Base-by-base conservation (phyloP, 208 protist species). In the Trypanosoma rangeli region DNA sequence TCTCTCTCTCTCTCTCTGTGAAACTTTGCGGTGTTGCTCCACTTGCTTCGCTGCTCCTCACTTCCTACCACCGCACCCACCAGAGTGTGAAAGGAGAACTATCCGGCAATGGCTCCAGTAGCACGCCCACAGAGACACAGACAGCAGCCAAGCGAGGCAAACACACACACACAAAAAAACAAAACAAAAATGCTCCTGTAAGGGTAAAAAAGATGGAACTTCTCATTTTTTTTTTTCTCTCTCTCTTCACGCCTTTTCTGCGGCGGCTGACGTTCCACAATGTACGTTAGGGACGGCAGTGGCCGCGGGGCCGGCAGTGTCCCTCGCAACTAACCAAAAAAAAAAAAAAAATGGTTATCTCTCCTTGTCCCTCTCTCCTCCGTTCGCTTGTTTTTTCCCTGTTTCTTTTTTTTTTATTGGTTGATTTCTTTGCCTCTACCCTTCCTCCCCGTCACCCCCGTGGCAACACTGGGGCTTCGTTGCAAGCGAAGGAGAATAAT, bases 1-100 rank as follows among this genome's bases (percentile, higher is more conserved):
- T 59, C 39, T n/a, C 22, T 29, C 20, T 54, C 13, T 13, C 20
- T 22, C 37, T 29, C 0, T 63, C 8, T 66, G 49, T 50, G 57
- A 53, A 53, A 74, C 70, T n/a, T 71, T 73, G 2, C 13, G 28
- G 44, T 8, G 1, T 18, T 4, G 8, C 18, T 37, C 8, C 31
- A n/a, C 31, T 13, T 59, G 28, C 26, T 22, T 20, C 26, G 26
- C 1, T 5, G 54, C n/a, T 16, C 28, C 28, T 37, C 28, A 1
- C 54, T 39, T 59, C n/a, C n/a, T 37, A 39, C 54, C 24, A 59
- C 28, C 29, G 54, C 54, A 15, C 16, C 54, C 13, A 3, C 20
- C 9, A 53, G n/a, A 53, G 42, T 46, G 42, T 18, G 42, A 50
- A 50, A 15, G 22, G 24, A 53, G 22, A 53, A 26, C 12, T 46